Percentiles rank a stretch among this genome's conserved stretches.
These are phyloP conservation scores for Urostyla sp. DNA, from an alignment of 73 alveolate species.

Conservation along the genomic window DNA sequence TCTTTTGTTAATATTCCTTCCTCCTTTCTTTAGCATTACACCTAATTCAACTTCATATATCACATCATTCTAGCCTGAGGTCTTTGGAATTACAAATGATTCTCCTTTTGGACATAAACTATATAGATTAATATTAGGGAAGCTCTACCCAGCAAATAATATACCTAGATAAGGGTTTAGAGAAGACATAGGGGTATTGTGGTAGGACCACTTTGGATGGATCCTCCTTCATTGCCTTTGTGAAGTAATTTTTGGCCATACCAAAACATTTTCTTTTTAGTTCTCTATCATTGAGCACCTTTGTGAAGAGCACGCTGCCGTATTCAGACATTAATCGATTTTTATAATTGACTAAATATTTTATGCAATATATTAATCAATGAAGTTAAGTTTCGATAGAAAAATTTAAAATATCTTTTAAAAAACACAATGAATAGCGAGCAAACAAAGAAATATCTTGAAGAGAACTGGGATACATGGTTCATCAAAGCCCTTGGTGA, in stretches of 20 bases:
- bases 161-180: conserved; percentile 42
- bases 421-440: conserved; percentile 49
- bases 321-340: too few species aligned
- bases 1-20: conserved; percentile 62
- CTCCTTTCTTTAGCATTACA: conserved; percentile 69
- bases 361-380: neutral
- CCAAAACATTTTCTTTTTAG: conserved; percentile 44
- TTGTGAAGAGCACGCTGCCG: conserved; percentile 32
- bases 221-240: conserved; percentile 27
- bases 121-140: neutral
- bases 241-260: conserved; percentile 49
- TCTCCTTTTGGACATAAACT: conserved; percentile 41
- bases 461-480: conserved; percentile 52
- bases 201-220: conserved; percentile 41
- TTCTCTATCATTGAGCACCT: conserved; percentile 11
- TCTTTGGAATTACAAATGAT: conserved; percentile 34
- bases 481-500: conserved; percentile 87
- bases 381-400: neutral
- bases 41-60: conserved; percentile 89
- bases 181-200: conserved; percentile 41
- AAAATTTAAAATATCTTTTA: too few species aligned
- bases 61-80: conserved; percentile 34
- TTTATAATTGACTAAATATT: too few species aligned
- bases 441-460: conserved; percentile 32
- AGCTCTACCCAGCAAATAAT: neutral